A percentile compares a stretch with the other conserved stretches of the same genome.
Conservation (phyloP, 805 yeast genomes). For the Pichia eremophila region DNA sequence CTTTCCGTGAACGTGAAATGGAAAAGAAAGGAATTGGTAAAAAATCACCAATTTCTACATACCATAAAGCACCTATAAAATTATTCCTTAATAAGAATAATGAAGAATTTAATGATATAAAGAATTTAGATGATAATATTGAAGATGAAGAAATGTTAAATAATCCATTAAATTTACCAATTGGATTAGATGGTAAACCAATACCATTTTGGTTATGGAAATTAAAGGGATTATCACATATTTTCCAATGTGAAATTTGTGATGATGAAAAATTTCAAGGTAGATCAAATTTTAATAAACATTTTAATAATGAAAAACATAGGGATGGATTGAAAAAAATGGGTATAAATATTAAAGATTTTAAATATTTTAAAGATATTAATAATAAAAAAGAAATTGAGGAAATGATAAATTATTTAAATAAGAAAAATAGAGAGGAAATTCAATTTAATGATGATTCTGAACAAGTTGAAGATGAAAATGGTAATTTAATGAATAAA, state of each 20-base stretch:
- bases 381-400: conserved; percentile 59
- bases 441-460: conserved; percentile 41
- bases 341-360: conserved; percentile 47
- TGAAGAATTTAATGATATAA: conserved; percentile 9
- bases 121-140: conserved; percentile 15
- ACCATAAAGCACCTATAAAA: conserved; percentile 10
- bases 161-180: conserved; percentile 53
- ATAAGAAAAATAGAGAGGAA: conserved; percentile 27
- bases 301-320: conserved; percentile 67
- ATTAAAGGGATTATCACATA: conserved; percentile 71
- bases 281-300: conserved; percentile 57
- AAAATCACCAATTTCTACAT: neutral
- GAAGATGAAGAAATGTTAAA: conserved; percentile 25
- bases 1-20: conserved; percentile 56
- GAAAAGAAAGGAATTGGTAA: conserved; percentile 33
- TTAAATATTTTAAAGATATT: conserved; percentile 50
- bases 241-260: conserved; percentile 77
- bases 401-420: conserved; percentile 42
- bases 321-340: conserved; percentile 61
- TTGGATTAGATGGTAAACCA: conserved; percentile 85
- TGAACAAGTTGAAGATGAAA: conserved; percentile 82
- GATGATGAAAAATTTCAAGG: conserved; percentile 70
- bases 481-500: conserved; percentile 86
- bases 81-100: conserved; percentile 15
- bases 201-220: conserved; percentile 92